Evolutionary conservation across 148 eudicot genomes (phyloP), one percentile per base, ranked within the genome.

Genomic region (Amaranthus cruentus): DNA sequence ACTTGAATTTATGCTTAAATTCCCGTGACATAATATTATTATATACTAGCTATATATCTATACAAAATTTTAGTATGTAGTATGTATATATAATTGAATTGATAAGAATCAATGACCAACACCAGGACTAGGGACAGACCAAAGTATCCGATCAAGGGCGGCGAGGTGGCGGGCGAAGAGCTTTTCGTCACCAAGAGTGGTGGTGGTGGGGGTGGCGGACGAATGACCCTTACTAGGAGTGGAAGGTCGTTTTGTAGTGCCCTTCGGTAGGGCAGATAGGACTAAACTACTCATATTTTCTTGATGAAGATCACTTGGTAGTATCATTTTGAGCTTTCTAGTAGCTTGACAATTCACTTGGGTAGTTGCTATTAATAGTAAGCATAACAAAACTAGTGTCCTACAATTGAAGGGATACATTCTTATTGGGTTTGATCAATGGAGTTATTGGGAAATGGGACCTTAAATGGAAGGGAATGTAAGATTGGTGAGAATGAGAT

Each of bases 81-180:
- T 62, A 9, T 3, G 8, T 38, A 53, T 60, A 69, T 12, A 65
- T 52, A 15, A 21, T 69, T 69, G 14, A 38, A 53, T 52, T 52
- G 5, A 28, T 4, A 21, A 15, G 18, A 11, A 49, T 71, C 81
- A 86, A 62, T 86, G 87, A 15, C 89, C 89, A 53, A 79, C 73
- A 21, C 87, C 87, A 6, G 87, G 89, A 58, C 89, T 84, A 51
- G 89, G 89, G 7, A 82, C 87, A 8, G 89, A 86, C 67, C 76
- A 72, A 49, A 86, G 79, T 42, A 72, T 69, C 60, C 85, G 81
- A 6, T 81, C 85, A 9, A 80, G 63, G 63, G 77, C 78, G 47
- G 77, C 74, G 6, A 81, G 81, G 70, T 83, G 89, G 52, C 87
- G 87, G 75, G 71, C 73, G 50, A 81, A 72, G 70, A 83, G 78